A percentile compares a stretch with the other conserved stretches of the same genome.
phyloP scores from a whole-genome alignment of 352 stramenopile species.

The Pythium rishiriense region DNA sequence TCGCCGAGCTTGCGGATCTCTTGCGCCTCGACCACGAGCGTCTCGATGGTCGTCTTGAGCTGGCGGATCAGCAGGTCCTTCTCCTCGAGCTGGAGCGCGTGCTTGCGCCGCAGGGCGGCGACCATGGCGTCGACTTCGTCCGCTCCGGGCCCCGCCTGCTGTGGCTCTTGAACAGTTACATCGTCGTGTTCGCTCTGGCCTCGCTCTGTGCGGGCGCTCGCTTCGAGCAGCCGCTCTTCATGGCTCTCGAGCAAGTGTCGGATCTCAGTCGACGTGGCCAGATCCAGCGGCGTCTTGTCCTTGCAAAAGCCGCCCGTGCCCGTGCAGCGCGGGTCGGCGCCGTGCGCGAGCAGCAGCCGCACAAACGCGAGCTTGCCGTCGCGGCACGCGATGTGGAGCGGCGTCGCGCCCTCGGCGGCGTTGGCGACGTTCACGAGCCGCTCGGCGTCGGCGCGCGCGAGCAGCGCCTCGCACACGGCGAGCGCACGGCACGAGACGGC shows the following conservation, averaged over 20 bases:
- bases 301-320: constrained; percentile 54
- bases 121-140: constrained; percentile 7
- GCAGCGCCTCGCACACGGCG: constrained; percentile 48
- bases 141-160: background rate
- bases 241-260: constrained; percentile 30
- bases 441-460: constrained; percentile 29
- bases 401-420: constrained; percentile 63
- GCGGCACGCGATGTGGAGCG: constrained; percentile 73
- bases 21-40: constrained; percentile 67
- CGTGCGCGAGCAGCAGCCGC: constrained; percentile 45
- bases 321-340: constrained; percentile 43
- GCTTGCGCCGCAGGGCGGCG: constrained; percentile 18
- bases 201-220: background rate
- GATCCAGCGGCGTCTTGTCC: constrained; percentile 53
- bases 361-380: constrained; percentile 53
- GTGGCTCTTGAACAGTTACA: background rate
- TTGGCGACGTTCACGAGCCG: constrained; percentile 58
- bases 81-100: constrained; percentile 71
- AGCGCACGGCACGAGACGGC: constrained; percentile 70
- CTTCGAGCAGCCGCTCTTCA: constrained; percentile 20
- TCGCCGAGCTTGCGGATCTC: constrained; percentile 80
- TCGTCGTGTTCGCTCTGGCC: constrained; percentile 4
- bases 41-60: constrained; percentile 79
- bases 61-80: constrained; percentile 82
- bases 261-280: constrained; percentile 55